Conservation (phyloP, 2,329 filamentous ascomycete genomes). For the Aspergillus brasiliensis region DNA sequence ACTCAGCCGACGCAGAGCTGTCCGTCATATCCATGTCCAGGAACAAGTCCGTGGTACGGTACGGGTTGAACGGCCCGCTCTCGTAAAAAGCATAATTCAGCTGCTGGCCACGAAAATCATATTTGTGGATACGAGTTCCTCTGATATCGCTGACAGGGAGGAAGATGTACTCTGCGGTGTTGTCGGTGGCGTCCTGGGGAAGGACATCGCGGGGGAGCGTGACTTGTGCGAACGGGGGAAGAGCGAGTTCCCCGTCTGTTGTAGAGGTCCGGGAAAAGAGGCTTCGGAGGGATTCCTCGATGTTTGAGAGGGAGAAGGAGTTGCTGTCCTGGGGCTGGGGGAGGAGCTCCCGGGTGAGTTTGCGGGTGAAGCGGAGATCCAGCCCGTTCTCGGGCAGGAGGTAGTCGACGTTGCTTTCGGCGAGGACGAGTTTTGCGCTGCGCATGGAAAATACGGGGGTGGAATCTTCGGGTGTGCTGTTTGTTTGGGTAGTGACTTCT, state of each 20-base stretch:
- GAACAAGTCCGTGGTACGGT: conserved; percentile 33
- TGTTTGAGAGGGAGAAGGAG: conserved; percentile 17
- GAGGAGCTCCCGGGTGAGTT: conserved; percentile 33
- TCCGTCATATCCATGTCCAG: conserved; percentile 30
- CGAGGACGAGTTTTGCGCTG: conserved; percentile 32
- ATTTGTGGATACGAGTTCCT: conserved; percentile 32
- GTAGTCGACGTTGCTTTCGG: conserved; percentile 39
- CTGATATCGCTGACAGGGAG: conserved; percentile 34
- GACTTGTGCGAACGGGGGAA: conserved; percentile 37
- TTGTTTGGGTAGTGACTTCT: conserved; percentile 24
- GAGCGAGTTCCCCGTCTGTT: conserved; percentile 16
- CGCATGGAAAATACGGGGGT: conserved; percentile 24
- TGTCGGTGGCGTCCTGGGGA: conserved; percentile 11
- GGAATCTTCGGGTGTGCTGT: not conserved
- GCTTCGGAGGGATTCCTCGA: conserved; percentile 24
- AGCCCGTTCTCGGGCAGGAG: conserved; percentile 41
- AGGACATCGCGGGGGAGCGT: conserved; percentile 31
- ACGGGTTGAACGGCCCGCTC: conserved; percentile 35
- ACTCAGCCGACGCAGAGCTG: not conserved
- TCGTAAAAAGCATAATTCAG: conserved; percentile 36
- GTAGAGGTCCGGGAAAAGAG: conserved; percentile 21
- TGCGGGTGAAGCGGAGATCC: conserved; percentile 44
- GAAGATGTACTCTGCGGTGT: conserved; percentile 37
- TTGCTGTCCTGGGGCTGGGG: conserved; percentile 1
- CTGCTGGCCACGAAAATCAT: conserved; percentile 34